A percentile compares a stretch with the other conserved stretches of the same genome.
These are phyloP conservation scores for Fusarium cyanostomum DNA, from an alignment of 2,329 filamentous ascomycete species.

Conservation along the genomic window DNA sequence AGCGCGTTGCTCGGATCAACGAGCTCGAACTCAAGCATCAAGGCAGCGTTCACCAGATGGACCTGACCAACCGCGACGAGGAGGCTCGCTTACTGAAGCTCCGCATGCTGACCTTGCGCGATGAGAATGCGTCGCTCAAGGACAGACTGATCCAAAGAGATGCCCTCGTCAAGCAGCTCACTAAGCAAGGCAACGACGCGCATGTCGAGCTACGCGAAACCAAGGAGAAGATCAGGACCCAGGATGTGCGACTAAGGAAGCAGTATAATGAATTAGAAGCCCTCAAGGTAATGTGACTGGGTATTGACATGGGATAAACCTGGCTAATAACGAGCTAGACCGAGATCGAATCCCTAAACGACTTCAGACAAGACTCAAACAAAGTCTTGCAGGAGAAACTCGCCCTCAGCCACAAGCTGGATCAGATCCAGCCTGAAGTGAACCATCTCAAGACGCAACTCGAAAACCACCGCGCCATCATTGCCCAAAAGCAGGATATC, in stretches of 20 bases:
- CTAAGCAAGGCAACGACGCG: constrained; percentile 52
- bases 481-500: constrained; percentile 82
- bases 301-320: too few species aligned
- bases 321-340: constrained; percentile 57
- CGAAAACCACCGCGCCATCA: constrained; percentile 69
- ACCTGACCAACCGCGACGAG: constrained; percentile 79
- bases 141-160: constrained; percentile 69
- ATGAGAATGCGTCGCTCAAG: constrained; percentile 76
- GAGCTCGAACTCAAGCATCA: constrained; percentile 77
- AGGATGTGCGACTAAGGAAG: constrained; percentile 59
- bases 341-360: constrained; percentile 75
- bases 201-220: constrained; percentile 55
- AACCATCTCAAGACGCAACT: constrained; percentile 66
- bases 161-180: constrained; percentile 63
- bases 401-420: constrained; percentile 61
- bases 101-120: constrained; percentile 74
- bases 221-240: constrained; percentile 54
- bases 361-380: constrained; percentile 73
- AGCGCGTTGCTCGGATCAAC: constrained; percentile 60
- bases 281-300: constrained; percentile 53
- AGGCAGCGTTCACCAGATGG: constrained; percentile 69
- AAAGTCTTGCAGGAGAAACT: constrained; percentile 72
- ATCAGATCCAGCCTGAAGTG: constrained; percentile 63
- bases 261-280: constrained; percentile 60
- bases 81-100: constrained; percentile 75